phyloP scores from a whole-genome alignment of 306 rosid genomes.

The Quillaja saponaria region DNA sequence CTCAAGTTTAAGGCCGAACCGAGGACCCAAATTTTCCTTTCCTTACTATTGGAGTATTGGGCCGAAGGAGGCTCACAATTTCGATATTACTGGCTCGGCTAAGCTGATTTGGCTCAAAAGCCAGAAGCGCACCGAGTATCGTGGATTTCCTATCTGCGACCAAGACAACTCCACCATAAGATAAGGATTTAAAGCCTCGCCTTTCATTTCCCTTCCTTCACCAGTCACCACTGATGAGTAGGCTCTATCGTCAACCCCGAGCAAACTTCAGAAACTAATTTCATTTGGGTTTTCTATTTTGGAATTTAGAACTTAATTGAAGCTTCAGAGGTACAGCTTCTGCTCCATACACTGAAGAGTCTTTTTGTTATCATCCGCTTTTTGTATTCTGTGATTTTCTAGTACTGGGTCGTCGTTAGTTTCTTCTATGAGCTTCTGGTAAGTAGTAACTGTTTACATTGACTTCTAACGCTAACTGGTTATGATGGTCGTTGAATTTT shows the following conservation, averaged over 20 bases:
- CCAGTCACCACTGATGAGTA: conserved; percentile 32
- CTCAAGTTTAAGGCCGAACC: too few relatives aligned
- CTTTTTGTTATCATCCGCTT: conserved; percentile 26
- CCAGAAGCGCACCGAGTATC: conserved; percentile 23
- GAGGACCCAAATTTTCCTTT: too few relatives aligned
- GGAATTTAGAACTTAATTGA: conserved; percentile 24
- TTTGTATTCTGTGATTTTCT: conserved; percentile 13
- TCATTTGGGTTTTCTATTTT: conserved; percentile 14
- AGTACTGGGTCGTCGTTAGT: conserved; percentile 18
- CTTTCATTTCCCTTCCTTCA: conserved; percentile 71
- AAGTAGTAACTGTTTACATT: conserved; percentile 19
- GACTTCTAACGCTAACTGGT: conserved; percentile 2
- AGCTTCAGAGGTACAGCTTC: conserved; percentile 44
- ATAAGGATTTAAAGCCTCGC: conserved; percentile 89
- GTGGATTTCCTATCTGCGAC: conserved; percentile 25
- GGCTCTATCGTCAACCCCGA: conserved; percentile 45
- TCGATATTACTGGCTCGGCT: background rate
- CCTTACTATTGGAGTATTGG: background rate
- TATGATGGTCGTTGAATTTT: background rate
- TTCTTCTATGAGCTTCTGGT: background rate
- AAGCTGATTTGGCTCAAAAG: conserved; percentile 3
- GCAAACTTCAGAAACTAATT: conserved; percentile 25
- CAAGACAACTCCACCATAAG: conserved; percentile 32
- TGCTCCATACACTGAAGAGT: conserved; percentile 34
- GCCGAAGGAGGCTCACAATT: background rate